A percentile compares a stretch with the other conserved stretches of the same genome.
Conservation (phyloP, 768 basidiomycete genomes). For the Suillus americanus region DNA sequence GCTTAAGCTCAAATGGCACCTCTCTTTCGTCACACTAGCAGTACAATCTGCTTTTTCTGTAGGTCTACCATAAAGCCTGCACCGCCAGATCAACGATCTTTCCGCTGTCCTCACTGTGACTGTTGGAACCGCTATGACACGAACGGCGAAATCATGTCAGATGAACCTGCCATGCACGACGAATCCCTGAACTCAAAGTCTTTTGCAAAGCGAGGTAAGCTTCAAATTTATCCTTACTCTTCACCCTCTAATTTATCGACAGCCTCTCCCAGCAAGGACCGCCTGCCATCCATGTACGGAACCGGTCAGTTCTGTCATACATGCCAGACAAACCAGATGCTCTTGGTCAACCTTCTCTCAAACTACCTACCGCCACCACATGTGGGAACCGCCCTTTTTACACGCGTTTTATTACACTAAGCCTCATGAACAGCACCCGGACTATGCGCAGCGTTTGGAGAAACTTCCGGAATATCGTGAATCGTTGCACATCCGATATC, state of each 20-base stretch:
- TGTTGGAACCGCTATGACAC: conserved; percentile 78
- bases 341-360: conserved; percentile 82
- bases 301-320: conserved; percentile 77
- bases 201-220: conserved; percentile 72
- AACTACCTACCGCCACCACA: conserved; percentile 83
- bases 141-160: conserved; percentile 75
- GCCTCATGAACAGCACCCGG: conserved; percentile 58
- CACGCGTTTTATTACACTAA: conserved; percentile 9
- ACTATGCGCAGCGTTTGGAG: conserved; percentile 62
- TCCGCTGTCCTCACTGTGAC: conserved; percentile 63
- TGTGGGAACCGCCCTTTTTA: conserved; percentile 43
- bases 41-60: conserved; percentile 72
- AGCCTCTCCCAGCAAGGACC: conserved; percentile 73
- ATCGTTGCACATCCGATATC: conserved; percentile 80
- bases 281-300: conserved; percentile 58
- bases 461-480: conserved; percentile 70
- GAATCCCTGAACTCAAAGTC: conserved; percentile 66
- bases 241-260: conserved; percentile 4
- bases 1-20: conserved; percentile 16
- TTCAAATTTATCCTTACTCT: neutral
- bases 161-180: conserved; percentile 88
- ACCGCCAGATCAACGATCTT: conserved; percentile 52
- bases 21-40: conserved; percentile 55
- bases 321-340: conserved; percentile 91
- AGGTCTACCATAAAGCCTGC: conserved; percentile 41